Evolutionary conservation across 805 yeast species (phyloP).

Genomic region (Priceomyces haplophilus): DNA sequence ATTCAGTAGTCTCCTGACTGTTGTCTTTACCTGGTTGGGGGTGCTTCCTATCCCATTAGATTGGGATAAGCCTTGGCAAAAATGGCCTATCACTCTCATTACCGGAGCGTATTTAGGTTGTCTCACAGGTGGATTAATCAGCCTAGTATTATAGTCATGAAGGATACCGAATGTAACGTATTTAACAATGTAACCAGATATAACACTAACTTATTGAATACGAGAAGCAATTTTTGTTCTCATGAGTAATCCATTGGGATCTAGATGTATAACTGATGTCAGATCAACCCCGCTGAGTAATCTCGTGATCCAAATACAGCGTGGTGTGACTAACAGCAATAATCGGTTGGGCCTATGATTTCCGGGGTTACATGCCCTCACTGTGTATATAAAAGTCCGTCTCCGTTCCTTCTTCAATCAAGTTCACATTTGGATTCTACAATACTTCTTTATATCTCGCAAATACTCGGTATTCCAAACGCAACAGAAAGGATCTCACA

Average conservation of each 20-base stretch:
- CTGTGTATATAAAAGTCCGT: background rate
- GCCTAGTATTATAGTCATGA: conserved; percentile 6
- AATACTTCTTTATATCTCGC: background rate
- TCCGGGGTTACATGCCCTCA: background rate
- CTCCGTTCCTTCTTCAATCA: background rate
- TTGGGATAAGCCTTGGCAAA: conserved; percentile 98
- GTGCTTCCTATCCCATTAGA: conserved; percentile 92
- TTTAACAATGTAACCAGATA: too few species aligned
- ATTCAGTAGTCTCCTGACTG: conserved; percentile 22
- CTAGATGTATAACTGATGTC: too few species aligned
- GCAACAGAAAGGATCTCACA: background rate
- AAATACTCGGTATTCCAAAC: background rate
- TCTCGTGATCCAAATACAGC: too few species aligned
- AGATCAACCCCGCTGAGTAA: too few species aligned
- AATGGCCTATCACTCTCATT: conserved; percentile 87
- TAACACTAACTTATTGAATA: too few species aligned
- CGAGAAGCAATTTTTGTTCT: too few species aligned
- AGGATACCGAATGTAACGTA: background rate
- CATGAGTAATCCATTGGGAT: too few species aligned
- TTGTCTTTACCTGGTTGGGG: conserved; percentile 85
- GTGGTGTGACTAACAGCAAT: too few species aligned
- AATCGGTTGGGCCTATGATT: too few species aligned
- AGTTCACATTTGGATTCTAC: background rate
- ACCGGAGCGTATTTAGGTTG: conserved; percentile 78
- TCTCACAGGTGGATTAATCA: conserved; percentile 48